Percentiles rank a stretch among this genome's conserved stretches.
Conservation (phyloP, 345 rosid species). For the Arabidopsis suecica region DNA sequence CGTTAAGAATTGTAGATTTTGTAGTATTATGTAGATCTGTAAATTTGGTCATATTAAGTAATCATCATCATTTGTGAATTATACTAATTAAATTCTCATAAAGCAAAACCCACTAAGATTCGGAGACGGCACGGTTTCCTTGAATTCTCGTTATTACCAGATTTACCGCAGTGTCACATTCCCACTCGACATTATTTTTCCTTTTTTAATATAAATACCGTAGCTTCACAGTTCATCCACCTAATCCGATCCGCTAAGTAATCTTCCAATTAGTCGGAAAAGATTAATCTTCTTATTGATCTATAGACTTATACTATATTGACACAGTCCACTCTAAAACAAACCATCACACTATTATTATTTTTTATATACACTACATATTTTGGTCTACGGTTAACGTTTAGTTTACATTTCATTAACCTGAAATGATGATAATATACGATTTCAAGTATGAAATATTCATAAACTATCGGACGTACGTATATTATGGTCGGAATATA, state of each 20-base stretch:
- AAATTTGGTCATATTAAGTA: conserved; percentile 5
- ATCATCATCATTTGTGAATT: conserved; percentile 23
- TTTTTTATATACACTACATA: neutral
- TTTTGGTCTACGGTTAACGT: neutral
- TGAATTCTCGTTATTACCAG: conserved; percentile 36
- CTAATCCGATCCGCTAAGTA: conserved; percentile 38
- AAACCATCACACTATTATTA: too few relatives aligned
- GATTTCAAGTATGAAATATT: neutral
- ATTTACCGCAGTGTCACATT: conserved; percentile 41
- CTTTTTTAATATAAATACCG: neutral
- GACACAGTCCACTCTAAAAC: too few relatives aligned
- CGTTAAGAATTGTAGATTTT: neutral
- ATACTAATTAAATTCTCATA: conserved; percentile 19
- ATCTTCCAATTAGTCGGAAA: conserved; percentile 12
- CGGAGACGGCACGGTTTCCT: conserved; percentile 38
- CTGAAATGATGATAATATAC: neutral
- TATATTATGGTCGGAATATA: conserved; percentile 12
- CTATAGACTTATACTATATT: neutral
- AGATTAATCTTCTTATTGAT: neutral
- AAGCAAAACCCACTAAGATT: conserved; percentile 40
- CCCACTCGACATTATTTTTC: conserved; percentile 36
- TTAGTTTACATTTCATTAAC: neutral
- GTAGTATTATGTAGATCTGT: conserved; percentile 25
- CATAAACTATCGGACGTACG: neutral
- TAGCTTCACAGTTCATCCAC: conserved; percentile 36